Conservation (phyloP, 495 filamentous ascomycete species). For the Podospora sp. region DNA sequence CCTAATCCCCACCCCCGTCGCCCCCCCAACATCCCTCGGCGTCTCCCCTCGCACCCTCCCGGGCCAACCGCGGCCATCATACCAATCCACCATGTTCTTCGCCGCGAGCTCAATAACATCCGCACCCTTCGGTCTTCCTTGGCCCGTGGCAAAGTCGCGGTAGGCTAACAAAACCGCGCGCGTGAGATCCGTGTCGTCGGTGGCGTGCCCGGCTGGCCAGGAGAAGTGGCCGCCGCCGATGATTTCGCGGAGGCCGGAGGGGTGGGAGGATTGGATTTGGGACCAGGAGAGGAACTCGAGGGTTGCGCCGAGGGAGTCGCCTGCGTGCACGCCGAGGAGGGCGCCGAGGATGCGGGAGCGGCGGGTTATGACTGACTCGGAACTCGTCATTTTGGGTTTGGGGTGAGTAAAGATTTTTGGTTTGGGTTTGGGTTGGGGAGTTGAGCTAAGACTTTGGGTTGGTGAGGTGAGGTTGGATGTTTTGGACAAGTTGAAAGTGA, state of each 20-base stretch:
- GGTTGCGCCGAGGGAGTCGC: conserved; percentile 39
- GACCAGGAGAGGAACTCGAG: conserved; percentile 35
- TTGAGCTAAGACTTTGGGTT: neutral
- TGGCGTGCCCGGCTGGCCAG: conserved; percentile 33
- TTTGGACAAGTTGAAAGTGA: too few relatives aligned
- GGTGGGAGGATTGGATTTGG: conserved; percentile 25
- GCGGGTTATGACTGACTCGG: too few relatives aligned
- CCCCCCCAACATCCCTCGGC: conserved; percentile 32
- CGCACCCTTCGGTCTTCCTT: neutral
- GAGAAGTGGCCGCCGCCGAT: conserved; percentile 34
- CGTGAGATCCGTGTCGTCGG: conserved; percentile 27
- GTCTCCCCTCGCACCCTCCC: conserved; percentile 18
- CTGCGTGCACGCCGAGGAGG: conserved; percentile 39
- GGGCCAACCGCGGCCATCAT: conserved; percentile 33
- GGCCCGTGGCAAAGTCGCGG: conserved; percentile 4
- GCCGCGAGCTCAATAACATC: conserved; percentile 21
- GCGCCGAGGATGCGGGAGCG: conserved; percentile 32
- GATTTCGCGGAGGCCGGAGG: conserved; percentile 30
- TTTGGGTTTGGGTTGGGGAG: too few relatives aligned
- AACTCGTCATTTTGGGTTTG: conserved; percentile 18
- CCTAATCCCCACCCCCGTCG: conserved; percentile 25
- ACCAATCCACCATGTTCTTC: conserved; percentile 33
- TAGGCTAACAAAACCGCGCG: conserved; percentile 30
- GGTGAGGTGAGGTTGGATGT: neutral
- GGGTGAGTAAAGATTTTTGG: too few relatives aligned